phyloP scores from a whole-genome alignment of 2,329 filamentous ascomycete species.

The Fusarium sp. region DNA sequence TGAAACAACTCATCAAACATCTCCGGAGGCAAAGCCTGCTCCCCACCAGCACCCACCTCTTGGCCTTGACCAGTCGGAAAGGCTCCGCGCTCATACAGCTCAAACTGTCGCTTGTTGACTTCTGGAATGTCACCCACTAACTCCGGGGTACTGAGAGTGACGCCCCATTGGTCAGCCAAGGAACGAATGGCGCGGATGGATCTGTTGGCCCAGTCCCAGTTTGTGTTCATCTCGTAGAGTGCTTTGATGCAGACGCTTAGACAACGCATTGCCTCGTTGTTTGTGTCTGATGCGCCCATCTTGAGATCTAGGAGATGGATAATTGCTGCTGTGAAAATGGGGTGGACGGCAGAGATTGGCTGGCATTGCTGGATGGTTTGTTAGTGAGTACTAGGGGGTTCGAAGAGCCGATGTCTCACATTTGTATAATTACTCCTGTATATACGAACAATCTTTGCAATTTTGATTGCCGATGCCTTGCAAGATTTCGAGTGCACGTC shows the following conservation, averaged over 20 bases:
- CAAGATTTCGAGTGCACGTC: conserved; percentile 30
- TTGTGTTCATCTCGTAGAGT: conserved; percentile 31
- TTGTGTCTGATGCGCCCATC: neutral
- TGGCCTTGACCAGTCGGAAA: neutral
- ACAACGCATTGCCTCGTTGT: conserved; percentile 23
- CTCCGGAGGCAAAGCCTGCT: conserved; percentile 9
- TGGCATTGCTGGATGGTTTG: conserved; percentile 9
- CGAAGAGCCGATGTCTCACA: rapidly evolving
- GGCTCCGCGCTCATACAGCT: conserved; percentile 26
- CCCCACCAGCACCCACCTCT: neutral
- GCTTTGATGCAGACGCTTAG: conserved; percentile 24
- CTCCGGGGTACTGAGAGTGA: conserved; percentile 22
- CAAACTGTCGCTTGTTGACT: conserved; percentile 21
- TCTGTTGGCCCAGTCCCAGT: conserved; percentile 33
- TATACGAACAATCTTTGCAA: conserved; percentile 25
- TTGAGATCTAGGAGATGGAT: conserved; percentile 31
- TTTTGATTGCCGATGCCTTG: conserved; percentile 20
- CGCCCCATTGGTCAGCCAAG: conserved; percentile 24
- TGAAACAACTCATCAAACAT: conserved; percentile 31
- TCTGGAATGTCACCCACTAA: conserved; percentile 22
- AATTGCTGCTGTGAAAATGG: conserved; percentile 31
- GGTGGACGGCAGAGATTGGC: conserved; percentile 29
- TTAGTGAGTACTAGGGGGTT: neutral
- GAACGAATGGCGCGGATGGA: conserved; percentile 29
- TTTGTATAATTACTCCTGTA: conserved; percentile 31